Percentiles rank a stretch among this genome's conserved stretches.
Conservation (phyloP, 371 early-diverging fungal species). For the Saksenaea oblongispora region DNA sequence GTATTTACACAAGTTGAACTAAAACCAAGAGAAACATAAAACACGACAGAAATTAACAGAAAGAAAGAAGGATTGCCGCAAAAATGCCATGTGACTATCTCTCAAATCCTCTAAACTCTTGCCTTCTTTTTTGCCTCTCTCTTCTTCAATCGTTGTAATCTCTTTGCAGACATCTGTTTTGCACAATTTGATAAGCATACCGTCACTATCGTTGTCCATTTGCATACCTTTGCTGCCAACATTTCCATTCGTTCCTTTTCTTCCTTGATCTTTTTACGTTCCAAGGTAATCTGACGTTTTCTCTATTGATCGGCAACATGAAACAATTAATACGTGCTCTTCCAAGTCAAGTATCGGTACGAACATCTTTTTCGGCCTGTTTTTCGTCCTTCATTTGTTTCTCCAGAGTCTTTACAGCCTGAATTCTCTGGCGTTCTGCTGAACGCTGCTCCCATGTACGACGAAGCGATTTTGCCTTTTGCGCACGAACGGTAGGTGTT, state of each 20-base stretch:
- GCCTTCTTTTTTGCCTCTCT: slow-evolving; percentile 48
- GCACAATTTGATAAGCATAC: neutral
- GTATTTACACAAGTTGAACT: slow-evolving; percentile 4
- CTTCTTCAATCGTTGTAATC: slow-evolving; percentile 48
- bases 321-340: neutral
- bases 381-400: slow-evolving; percentile 59
- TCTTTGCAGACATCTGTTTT: slow-evolving; percentile 51
- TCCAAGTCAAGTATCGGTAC: slow-evolving; percentile 1
- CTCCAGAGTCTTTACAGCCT: slow-evolving; percentile 47
- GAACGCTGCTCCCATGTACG: slow-evolving; percentile 55
- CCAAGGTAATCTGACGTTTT: slow-evolving; percentile 58
- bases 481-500: slow-evolving; percentile 54
- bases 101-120: slow-evolving; percentile 11
- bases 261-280: slow-evolving; percentile 61
- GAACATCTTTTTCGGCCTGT: slow-evolving; percentile 56
- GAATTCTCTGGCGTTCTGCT: slow-evolving; percentile 39
- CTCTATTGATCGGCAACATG: slow-evolving; percentile 33
- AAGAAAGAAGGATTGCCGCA: neutral
- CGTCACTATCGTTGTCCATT: neutral
- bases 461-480: slow-evolving; percentile 56
- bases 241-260: slow-evolving; percentile 62
- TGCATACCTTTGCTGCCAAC: slow-evolving; percentile 50
- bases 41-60: neutral
- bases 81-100: neutral
- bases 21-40: neutral